Evolutionary conservation across 1,284 basidiomycete genomes (phyloP).

Genomic region (Flammula alnicola): DNA sequence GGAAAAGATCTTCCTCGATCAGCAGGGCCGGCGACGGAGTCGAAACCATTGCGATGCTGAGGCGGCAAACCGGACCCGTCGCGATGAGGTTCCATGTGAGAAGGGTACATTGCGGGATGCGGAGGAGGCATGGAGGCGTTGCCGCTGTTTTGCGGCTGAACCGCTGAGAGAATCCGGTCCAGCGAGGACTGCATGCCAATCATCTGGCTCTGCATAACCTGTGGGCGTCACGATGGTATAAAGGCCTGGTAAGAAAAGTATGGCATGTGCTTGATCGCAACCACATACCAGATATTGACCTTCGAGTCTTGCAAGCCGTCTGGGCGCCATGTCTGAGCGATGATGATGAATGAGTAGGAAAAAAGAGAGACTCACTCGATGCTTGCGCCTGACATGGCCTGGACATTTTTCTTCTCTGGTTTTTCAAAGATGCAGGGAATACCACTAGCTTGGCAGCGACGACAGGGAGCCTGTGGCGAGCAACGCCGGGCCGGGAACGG

Average conservation of each 20-base stretch:
- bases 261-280: slow-evolving; percentile 4
- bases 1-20: slow-evolving; percentile 62
- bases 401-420: slow-evolving; percentile 80
- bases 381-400: slow-evolving; percentile 63
- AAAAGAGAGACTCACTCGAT: slow-evolving; percentile 62
- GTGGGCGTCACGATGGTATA: slow-evolving; percentile 10
- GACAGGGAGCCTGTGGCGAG: slow-evolving; percentile 76
- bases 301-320: slow-evolving; percentile 80
- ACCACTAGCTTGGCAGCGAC: slow-evolving; percentile 85
- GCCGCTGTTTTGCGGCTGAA: slow-evolving; percentile 55
- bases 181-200: slow-evolving; percentile 87
- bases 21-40: slow-evolving; percentile 33
- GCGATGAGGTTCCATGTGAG: slow-evolving; percentile 34
- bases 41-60: slow-evolving; percentile 47
- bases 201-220: slow-evolving; percentile 91
- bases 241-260: slow-evolving; percentile 1
- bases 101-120: slow-evolving; percentile 34
- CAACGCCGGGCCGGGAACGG: slow-evolving; percentile 62
- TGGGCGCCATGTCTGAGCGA: slow-evolving; percentile 37
- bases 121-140: slow-evolving; percentile 30
- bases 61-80: slow-evolving; percentile 34
- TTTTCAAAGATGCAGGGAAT: slow-evolving; percentile 91
- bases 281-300: slow-evolving; percentile 78
- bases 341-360: slow-evolving; percentile 26
- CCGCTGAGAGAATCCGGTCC: slow-evolving; percentile 74